Evolutionary conservation across 2,329 filamentous ascomycete genomes (phyloP).

Genomic region (Nakataea oryzae): DNA sequence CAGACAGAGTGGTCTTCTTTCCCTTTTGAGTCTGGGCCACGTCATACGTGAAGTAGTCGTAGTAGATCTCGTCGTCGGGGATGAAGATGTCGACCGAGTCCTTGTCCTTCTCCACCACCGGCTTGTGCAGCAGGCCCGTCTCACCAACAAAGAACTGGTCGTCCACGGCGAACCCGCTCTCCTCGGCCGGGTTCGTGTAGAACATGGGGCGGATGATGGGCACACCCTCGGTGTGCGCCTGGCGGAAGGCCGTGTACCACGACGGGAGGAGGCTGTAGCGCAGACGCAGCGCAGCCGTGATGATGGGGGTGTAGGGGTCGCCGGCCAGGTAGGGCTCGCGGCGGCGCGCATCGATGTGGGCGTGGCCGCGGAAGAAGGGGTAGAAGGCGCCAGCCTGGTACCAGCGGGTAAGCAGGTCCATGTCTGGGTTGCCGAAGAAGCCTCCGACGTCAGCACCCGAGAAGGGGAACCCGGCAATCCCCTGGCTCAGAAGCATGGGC

Average conservation of each 20-base stretch:
- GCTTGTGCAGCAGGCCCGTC: conserved; percentile 87
- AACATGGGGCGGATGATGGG: conserved; percentile 89
- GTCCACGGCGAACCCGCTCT: conserved; percentile 78
- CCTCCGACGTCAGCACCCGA: conserved; percentile 92
- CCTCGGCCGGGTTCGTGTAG: conserved; percentile 80
- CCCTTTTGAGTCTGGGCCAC: conserved; percentile 60
- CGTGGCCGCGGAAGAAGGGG: conserved; percentile 94
- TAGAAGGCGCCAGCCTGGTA: conserved; percentile 96
- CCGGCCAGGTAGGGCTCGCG: conserved; percentile 85
- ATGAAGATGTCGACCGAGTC: conserved; percentile 72
- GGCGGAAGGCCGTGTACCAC: conserved; percentile 96
- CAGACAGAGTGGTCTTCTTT: conserved; percentile 57
- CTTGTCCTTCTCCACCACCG: conserved; percentile 69
- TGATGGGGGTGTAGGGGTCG: conserved; percentile 76
- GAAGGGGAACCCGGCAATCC: conserved; percentile 88
- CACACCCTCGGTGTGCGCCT: conserved; percentile 70
- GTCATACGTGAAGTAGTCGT: conserved; percentile 88
- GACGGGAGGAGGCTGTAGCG: conserved; percentile 82
- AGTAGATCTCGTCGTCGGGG: conserved; percentile 82
- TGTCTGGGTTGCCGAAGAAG: conserved; percentile 94
- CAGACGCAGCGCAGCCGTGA: conserved; percentile 77
- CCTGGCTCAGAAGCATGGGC: conserved; percentile 88
- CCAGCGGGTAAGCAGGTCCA: conserved; percentile 86
- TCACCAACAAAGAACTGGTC: conserved; percentile 87
- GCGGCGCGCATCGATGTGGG: conserved; percentile 90